These are phyloP conservation scores for Xylariaceae sp. DNA, from an alignment of 2,329 filamentous ascomycete genomes.

Conservation along the genomic window DNA sequence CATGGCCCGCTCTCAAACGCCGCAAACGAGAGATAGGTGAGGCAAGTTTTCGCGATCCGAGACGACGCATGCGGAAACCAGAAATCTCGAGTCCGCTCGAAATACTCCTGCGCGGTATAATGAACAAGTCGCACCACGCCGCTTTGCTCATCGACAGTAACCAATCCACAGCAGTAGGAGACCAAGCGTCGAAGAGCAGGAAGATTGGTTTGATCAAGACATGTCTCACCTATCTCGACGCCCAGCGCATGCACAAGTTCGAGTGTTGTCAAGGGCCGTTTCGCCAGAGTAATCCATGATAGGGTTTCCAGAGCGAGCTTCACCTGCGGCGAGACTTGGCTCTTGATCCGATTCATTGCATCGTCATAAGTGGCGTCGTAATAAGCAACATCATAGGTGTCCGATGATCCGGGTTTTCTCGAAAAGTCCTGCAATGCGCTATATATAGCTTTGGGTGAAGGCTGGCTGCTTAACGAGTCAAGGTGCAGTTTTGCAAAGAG, in stretches of 20 bases:
- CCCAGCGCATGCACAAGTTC: conserved; percentile 43
- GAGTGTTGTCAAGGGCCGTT: conserved; percentile 28
- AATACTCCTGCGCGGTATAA: conserved; percentile 43
- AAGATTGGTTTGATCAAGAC: conserved; percentile 35
- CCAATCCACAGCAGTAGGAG: conserved; percentile 38
- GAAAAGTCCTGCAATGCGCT: conserved; percentile 25
- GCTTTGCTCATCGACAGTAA: conserved; percentile 38
- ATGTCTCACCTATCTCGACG: not conserved
- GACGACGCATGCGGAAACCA: conserved; percentile 32
- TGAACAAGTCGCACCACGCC: conserved; percentile 41
- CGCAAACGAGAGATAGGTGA: conserved; percentile 6
- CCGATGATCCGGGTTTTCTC: conserved; percentile 21
- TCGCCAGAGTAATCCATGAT: conserved; percentile 38
- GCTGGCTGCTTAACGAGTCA: conserved; percentile 32
- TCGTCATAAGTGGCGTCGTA: conserved; percentile 38
- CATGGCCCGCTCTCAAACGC: conserved; percentile 1
- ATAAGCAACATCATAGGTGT: conserved; percentile 23
- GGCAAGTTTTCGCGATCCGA: not conserved
- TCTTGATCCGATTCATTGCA: conserved; percentile 38
- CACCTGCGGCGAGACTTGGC: conserved; percentile 28
- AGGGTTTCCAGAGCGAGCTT: conserved; percentile 36
- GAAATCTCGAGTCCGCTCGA: conserved; percentile 28
- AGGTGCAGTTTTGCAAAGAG: conserved; percentile 37
- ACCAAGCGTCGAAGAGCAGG: conserved; percentile 33
- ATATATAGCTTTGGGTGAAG: conserved; percentile 32